A percentile compares a stretch with the other conserved stretches of the same genome.
Conservation (phyloP, 257 asterid genomes). For the Ilex aquifolium region DNA sequence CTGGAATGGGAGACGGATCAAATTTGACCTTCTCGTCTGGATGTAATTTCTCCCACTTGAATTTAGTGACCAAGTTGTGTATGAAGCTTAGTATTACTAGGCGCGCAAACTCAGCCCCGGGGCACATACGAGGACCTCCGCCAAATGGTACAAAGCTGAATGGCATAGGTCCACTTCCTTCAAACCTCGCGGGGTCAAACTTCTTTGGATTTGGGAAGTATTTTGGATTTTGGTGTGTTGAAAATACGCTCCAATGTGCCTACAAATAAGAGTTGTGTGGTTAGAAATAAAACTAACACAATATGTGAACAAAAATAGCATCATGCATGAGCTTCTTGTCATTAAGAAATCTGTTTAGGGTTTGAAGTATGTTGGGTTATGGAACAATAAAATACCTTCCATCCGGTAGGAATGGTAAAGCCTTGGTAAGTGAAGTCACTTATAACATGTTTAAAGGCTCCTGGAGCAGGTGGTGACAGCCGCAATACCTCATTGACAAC, state of each 20-base stretch:
- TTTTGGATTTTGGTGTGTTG: conserved; percentile 13
- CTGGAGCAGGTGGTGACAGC: too few relatives aligned
- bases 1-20: conserved; percentile 4
- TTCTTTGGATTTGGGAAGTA: conserved; percentile 8
- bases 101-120: conserved; percentile 14
- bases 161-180: conserved; percentile 13
- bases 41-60: conserved; percentile 9
- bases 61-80: conserved; percentile 10
- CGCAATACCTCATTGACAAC: too few relatives aligned
- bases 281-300: too few relatives aligned
- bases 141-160: conserved; percentile 18
- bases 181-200: conserved; percentile 19
- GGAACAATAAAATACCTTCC: too few relatives aligned
- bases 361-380: too few relatives aligned
- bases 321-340: too few relatives aligned
- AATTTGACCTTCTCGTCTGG: conserved; percentile 9
- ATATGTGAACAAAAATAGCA: too few relatives aligned
- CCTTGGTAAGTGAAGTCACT: too few relatives aligned
- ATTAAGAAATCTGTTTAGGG: too few relatives aligned
- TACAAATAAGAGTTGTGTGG: not conserved
- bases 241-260: conserved; percentile 6
- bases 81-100: conserved; percentile 11
- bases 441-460: too few relatives aligned
- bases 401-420: too few relatives aligned
- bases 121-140: conserved; percentile 19